phyloP scores from a whole-genome alignment of 345 rosid genomes.

The rapeseed (Brassica napus) region Da-Ae NC_063435.1:13481501-13482000 shows the following conservation, averaged over 20 bases:
- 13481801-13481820: neutral
- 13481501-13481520: neutral
- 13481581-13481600: too few species aligned
- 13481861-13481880: neutral
- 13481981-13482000: neutral
- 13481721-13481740: too few species aligned
- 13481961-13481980: neutral
- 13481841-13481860: neutral
- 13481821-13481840: neutral
- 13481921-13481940: neutral
- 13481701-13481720: neutral
- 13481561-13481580: neutral
- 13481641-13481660: neutral
- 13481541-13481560: neutral
- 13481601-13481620: too few species aligned
- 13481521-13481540: neutral
- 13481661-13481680: neutral
- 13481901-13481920: neutral
- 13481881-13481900: too few species aligned
- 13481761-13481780: neutral
- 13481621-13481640: too few species aligned
- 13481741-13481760: neutral
- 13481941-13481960: neutral
- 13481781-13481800: too few species aligned
- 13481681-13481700: neutral